Evolutionary conservation across 768 basidiomycete species (phyloP).

Genomic region (Russula emetica): DNA sequence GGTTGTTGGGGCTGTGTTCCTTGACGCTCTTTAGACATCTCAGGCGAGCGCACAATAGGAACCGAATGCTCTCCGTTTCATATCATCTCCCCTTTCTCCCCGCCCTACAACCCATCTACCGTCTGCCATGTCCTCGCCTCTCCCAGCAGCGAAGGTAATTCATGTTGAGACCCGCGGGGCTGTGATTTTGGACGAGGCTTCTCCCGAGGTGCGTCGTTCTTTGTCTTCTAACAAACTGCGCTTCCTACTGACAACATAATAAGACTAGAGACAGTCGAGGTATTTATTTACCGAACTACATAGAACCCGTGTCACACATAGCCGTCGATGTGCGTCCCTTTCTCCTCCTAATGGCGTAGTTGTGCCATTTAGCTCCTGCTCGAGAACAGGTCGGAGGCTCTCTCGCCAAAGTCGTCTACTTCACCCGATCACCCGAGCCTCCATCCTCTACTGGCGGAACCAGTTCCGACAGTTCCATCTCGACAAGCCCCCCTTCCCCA

Average conservation of each 20-base stretch:
- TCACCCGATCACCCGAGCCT: constrained; percentile 87
- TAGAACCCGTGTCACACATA: constrained; percentile 95
- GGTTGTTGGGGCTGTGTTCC: neutral
- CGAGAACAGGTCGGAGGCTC: constrained; percentile 86
- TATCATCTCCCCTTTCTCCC: neutral
- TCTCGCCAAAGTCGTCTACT: constrained; percentile 96
- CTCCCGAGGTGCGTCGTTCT: constrained; percentile 71
- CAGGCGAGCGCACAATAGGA: constrained; percentile 2
- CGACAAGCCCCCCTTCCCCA: constrained; percentile 39
- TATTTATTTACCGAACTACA: constrained; percentile 96
- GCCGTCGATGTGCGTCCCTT: constrained; percentile 82
- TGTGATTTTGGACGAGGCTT: constrained; percentile 89
- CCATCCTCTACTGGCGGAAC: constrained; percentile 67
- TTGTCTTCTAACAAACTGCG: constrained; percentile 10
- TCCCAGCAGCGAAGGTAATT: constrained; percentile 82
- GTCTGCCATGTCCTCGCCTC: constrained; percentile 39
- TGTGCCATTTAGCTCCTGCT: constrained; percentile 19
- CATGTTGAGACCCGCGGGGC: constrained; percentile 95
- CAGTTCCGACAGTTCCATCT: constrained; percentile 44
- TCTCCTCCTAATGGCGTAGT: constrained; percentile 17
- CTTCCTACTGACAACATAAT: constrained; percentile 20
- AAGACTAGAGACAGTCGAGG: constrained; percentile 92
- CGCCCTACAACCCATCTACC: neutral
- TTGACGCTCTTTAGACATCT: neutral
- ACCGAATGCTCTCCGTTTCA: constrained; percentile 21